Percentiles rank a stretch among this genome's conserved stretches.
Conservation (phyloP, 1,284 basidiomycete species). For the Puccinia hordei region DNA sequence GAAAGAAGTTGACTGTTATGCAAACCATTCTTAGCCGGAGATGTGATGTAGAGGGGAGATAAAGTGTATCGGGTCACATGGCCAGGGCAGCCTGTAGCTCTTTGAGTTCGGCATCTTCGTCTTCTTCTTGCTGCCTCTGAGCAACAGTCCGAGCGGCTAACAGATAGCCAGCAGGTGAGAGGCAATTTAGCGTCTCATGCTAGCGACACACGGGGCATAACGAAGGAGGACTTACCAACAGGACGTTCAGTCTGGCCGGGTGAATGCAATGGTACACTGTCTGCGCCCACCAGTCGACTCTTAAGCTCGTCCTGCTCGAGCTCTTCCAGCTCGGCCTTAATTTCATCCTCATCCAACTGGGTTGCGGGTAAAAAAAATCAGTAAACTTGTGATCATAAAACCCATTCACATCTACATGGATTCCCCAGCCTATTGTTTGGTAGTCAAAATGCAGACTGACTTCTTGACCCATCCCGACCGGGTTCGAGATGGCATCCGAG, state of each 20-base stretch:
- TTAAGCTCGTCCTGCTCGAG: constrained; percentile 91
- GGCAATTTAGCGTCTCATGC: constrained; percentile 51
- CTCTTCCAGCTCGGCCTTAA: constrained; percentile 81
- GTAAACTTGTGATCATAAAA: neutral
- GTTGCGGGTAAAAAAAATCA: neutral
- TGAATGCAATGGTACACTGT: constrained; percentile 83
- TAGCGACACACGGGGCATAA: constrained; percentile 48
- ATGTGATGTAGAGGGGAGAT: neutral
- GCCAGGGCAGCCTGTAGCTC: constrained; percentile 88
- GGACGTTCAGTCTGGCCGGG: constrained; percentile 66
- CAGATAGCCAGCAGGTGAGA: neutral
- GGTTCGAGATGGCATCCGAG: constrained; percentile 86
- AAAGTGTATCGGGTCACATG: constrained; percentile 64
- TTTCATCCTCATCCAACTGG: constrained; percentile 68
- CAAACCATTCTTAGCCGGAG: neutral
- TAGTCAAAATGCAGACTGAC: constrained; percentile 55
- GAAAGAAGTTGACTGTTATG: neutral
- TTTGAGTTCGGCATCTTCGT: constrained; percentile 88
- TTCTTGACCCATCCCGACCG: constrained; percentile 68
- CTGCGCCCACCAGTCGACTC: constrained; percentile 80
- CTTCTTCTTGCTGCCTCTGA: constrained; percentile 69
- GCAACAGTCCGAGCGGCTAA: constrained; percentile 56
- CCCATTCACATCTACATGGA: constrained; percentile 40
- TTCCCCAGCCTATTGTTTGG: neutral
- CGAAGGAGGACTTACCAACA: constrained; percentile 64